Evolutionary conservation across 1,284 basidiomycete species (phyloP).

Genomic region (Moesziomyces globuligerus): DNA sequence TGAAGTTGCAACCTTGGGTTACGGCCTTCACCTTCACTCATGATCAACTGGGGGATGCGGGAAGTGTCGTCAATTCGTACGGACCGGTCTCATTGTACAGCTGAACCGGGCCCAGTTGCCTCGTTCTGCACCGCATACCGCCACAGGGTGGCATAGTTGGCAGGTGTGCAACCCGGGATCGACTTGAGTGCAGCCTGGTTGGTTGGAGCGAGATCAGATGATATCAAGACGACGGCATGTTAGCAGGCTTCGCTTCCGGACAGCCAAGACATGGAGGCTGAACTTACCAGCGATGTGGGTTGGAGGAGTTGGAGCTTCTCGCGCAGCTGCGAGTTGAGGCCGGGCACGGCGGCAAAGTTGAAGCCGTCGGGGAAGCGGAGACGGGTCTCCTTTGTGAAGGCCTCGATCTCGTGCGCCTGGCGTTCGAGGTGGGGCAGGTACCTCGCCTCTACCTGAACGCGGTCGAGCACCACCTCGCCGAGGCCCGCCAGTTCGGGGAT

Average conservation of each 20-base stretch:
- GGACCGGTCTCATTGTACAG: too few species aligned
- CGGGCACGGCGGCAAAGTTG: slow-evolving; percentile 76
- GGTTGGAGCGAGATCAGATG: too few species aligned
- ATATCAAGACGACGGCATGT: too few species aligned
- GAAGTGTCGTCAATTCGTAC: too few species aligned
- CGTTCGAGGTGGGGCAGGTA: slow-evolving; percentile 73
- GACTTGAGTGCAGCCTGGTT: slow-evolving; percentile 54
- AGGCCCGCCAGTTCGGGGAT: slow-evolving; percentile 74
- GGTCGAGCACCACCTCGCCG: slow-evolving; percentile 59
- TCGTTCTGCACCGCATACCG: slow-evolving; percentile 31
- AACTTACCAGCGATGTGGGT: slow-evolving; percentile 78
- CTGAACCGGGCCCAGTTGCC: too few species aligned
- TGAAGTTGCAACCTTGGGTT: too few species aligned
- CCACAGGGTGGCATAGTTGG: slow-evolving; percentile 56
- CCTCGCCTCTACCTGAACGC: slow-evolving; percentile 36
- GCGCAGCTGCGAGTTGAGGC: slow-evolving; percentile 79
- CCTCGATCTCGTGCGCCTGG: slow-evolving; percentile 79
- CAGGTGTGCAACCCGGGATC: slow-evolving; percentile 53
- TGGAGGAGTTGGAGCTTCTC: slow-evolving; percentile 75
- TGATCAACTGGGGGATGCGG: too few species aligned
- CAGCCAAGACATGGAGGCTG: too few species aligned
- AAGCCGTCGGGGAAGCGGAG: slow-evolving; percentile 76
- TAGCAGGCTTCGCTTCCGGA: too few species aligned
- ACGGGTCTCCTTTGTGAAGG: slow-evolving; percentile 80
- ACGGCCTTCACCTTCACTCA: not conserved